A percentile compares a stretch with the other conserved stretches of the same genome.
These are phyloP conservation scores for Aleurites moluccanus DNA, from an alignment of 441 rosid species.

Conservation along the genomic window DNA sequence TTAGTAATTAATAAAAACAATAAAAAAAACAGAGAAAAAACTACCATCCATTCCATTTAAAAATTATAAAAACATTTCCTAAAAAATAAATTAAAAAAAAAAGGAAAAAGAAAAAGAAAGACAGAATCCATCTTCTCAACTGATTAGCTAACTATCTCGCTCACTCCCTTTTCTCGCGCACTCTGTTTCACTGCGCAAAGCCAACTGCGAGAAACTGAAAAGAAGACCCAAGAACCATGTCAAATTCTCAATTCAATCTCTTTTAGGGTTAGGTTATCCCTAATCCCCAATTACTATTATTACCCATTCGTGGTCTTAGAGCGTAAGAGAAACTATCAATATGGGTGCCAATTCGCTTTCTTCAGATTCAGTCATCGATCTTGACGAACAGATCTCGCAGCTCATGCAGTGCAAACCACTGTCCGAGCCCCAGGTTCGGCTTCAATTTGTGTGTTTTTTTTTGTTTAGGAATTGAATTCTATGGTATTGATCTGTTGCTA, in stretches of 20 bases:
- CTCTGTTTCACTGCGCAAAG: constrained; percentile 28
- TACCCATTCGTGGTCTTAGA: constrained; percentile 18
- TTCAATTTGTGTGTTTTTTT: constrained; percentile 5
- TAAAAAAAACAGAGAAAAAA: no score
- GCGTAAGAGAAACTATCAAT: constrained; percentile 14
- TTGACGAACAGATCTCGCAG: constrained; percentile 65
- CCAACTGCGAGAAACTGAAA: constrained; percentile 24
- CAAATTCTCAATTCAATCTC: constrained; percentile 21
- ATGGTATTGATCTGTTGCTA: neutral
- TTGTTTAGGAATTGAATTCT: neutral
- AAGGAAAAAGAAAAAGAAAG: no score
- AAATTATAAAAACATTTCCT: no score
- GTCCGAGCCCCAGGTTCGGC: constrained; percentile 55
- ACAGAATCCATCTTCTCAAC: no score
- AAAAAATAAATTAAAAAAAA: no score
- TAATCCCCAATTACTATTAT: constrained; percentile 13
- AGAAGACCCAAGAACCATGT: constrained; percentile 1
- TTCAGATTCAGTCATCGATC: constrained; percentile 49
- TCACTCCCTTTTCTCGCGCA: constrained; percentile 22
- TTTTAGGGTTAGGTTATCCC: constrained; percentile 26
- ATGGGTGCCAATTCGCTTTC: constrained; percentile 53
- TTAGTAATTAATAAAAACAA: no score
- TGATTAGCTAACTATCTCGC: constrained; percentile 5
- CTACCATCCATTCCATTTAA: no score
- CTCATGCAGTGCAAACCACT: constrained; percentile 79